Percentiles rank a stretch among this genome's conserved stretches.
Evolutionary conservation across 345 rosid genomes (phyloP).

Genomic region (Noccaea caerulescens): DNA sequence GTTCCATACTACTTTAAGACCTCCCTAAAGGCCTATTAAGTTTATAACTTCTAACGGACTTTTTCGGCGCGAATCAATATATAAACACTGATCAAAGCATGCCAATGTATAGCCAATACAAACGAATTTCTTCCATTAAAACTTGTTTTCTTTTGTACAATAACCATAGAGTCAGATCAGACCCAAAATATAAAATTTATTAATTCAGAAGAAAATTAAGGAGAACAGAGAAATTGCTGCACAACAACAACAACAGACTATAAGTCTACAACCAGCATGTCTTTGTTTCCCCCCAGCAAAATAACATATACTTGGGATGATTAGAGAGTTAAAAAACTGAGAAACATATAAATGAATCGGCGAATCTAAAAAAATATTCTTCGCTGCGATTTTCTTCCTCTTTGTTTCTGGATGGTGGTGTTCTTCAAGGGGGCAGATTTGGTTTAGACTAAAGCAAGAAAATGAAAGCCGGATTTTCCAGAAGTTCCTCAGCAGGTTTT

Average conservation of each 20-base stretch:
- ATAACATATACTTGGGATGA: slow-evolving; percentile 15
- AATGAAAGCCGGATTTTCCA: slow-evolving; percentile 75
- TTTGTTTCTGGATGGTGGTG: slow-evolving; percentile 12
- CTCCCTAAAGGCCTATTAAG: not conserved
- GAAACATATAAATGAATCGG: slow-evolving; percentile 13
- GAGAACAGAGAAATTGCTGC: not conserved
- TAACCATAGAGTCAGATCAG: not conserved
- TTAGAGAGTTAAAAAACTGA: slow-evolving; percentile 7
- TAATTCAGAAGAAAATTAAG: not conserved
- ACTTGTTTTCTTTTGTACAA: not conserved
- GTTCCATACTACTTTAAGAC: not conserved
- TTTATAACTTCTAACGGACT: not conserved
- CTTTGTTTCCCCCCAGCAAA: slow-evolving; percentile 18
- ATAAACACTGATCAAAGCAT: not conserved
- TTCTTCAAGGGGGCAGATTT: slow-evolving; percentile 26
- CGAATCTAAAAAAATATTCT: slow-evolving; percentile 13
- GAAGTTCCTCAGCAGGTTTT: slow-evolving; percentile 78
- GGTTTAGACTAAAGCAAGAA: slow-evolving; percentile 55
- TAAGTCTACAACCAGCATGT: not conserved
- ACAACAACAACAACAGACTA: slow-evolving; percentile 22
- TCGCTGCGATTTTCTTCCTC: slow-evolving; percentile 27
- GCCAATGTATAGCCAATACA: not conserved
- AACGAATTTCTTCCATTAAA: not conserved
- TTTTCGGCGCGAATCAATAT: not conserved
- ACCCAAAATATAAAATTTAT: not conserved